These are phyloP conservation scores for Fagopyrum tataricum DNA, from an alignment of 148 eudicot genomes.

Conservation along the genomic window DNA sequence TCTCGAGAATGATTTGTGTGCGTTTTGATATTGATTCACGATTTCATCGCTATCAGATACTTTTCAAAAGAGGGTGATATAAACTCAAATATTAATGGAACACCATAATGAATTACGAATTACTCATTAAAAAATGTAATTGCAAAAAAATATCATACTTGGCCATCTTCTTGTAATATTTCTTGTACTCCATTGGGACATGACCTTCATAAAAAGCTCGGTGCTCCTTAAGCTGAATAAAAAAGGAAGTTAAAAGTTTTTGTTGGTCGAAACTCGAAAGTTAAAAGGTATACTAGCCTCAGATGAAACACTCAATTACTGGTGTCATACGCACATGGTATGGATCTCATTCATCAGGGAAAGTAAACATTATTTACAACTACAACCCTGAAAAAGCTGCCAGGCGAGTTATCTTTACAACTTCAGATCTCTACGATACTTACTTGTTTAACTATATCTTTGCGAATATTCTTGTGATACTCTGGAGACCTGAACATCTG, in stretches of 20 bases:
- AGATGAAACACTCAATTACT: not conserved
- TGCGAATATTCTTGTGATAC: constrained; percentile 79
- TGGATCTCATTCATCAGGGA: not conserved
- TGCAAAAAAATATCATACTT: constrained; percentile 40
- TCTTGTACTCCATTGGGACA: constrained; percentile 90
- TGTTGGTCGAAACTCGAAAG: too few species aligned
- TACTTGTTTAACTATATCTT: constrained; percentile 82
- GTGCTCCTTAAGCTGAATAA: constrained; percentile 57
- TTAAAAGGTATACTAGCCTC: not conserved
- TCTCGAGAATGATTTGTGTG: too few species aligned
- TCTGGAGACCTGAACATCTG: constrained; percentile 74
- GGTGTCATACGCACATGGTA: constrained; percentile 1
- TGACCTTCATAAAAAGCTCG: constrained; percentile 63
- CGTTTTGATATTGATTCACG: too few species aligned
- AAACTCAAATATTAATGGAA: not conserved
- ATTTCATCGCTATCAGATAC: not conserved
- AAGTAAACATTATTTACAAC: not conserved
- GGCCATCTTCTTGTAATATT: constrained; percentile 83
- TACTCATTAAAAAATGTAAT: not conserved
- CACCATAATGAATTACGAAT: not conserved
- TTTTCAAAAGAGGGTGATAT: not conserved
- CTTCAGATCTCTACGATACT: constrained; percentile 7
- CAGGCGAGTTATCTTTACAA: constrained; percentile 6
- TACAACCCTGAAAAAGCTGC: not conserved
- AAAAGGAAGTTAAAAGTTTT: not conserved